Evolutionary conservation across 139 green algal species (phyloP).

Genomic region (Chlamydomonas urium): DNA sequence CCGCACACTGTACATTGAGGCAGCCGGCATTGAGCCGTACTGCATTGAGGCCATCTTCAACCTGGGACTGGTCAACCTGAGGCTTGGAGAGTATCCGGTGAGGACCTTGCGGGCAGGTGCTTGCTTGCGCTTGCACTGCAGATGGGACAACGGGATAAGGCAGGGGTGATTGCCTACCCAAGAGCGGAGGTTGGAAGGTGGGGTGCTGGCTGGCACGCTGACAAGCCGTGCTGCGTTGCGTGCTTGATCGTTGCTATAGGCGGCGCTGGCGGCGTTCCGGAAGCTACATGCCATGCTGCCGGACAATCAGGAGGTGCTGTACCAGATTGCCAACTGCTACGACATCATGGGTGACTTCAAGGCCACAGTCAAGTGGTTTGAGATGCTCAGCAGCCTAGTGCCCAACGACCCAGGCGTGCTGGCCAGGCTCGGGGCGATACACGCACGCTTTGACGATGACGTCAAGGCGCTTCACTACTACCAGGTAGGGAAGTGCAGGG

Average conservation of each 20-base stretch:
- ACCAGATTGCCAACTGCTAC: conserved; percentile 59
- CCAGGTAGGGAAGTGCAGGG: conserved; percentile 24
- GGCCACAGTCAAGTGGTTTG: conserved; percentile 65
- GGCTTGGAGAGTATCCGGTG: conserved; percentile 48
- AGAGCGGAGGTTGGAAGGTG: too few relatives aligned
- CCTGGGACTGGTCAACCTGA: conserved; percentile 58
- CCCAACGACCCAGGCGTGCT: conserved; percentile 77
- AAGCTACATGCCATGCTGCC: conserved; percentile 72
- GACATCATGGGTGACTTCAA: conserved; percentile 61
- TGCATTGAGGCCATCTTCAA: conserved; percentile 75
- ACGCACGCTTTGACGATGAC: conserved; percentile 71
- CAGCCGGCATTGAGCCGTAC: conserved; percentile 61
- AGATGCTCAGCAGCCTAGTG: conserved; percentile 66
- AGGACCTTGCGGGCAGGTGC: too few relatives aligned
- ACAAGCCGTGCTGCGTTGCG: too few relatives aligned
- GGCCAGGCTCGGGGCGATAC: conserved; percentile 64
- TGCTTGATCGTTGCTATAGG: too few relatives aligned
- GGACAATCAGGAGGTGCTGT: conserved; percentile 60
- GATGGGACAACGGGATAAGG: too few relatives aligned
- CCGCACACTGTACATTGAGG: conserved; percentile 14
- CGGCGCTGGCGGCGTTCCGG: conserved; percentile 56
- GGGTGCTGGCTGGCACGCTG: too few relatives aligned
- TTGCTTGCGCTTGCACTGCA: too few relatives aligned
- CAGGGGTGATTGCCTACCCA: too few relatives aligned
- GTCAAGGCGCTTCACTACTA: conserved; percentile 74